Evolutionary conservation across 2,329 filamentous ascomycete species (phyloP), one percentile per base, ranked within the genome.

Genomic region (Fonsecaea multimorphosa): DNA sequence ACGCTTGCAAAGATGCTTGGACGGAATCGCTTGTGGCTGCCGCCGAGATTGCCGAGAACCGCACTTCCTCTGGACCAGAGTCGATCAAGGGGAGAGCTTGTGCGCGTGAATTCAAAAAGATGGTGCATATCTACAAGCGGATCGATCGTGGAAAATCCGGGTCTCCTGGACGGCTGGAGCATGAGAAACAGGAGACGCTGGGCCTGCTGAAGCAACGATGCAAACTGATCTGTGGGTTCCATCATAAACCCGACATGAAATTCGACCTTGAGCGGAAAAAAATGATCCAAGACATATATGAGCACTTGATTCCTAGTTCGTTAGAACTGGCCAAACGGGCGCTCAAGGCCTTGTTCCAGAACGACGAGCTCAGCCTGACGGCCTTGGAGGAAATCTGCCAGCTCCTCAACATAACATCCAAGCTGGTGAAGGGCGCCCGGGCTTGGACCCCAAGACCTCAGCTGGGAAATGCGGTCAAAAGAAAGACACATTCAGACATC

Each of bases 1-100:
- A 70, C 24, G 61, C 60, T 1, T 74, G 75, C 54, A 52, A 61
- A 46, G 61, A 66, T 1, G 68, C 69, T 22, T 77, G 75, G 75
- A 56, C 68, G 29, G 62, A 63, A 9, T 52, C 66, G 51, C 63
- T 70, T 27, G 62, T 65, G 36, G 69, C 56, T 38, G 65, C 65
- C 2, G 49, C 49, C 69, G 53, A 59, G 31, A 51, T 70, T 57
- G 29, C 16, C 53, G 44, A 52, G 11, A 22, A 32, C 31, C 29
- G 58, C 44, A 3, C 27, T 38, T 32, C 58, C n/a, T 27, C 34
- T 55, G 19, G 56, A 12, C 51, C 61, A 61, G 24, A 65, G 40
- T 66, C 68, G 49, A 44, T 34, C 11, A 54, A 40, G 38, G 66
- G 66, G 16, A 59, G 58, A 61, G 64, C 40, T 9, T 55, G 67